These are phyloP conservation scores for Trifolium repens DNA, from an alignment of 306 rosid genomes.

Conservation along the genomic window DNA sequence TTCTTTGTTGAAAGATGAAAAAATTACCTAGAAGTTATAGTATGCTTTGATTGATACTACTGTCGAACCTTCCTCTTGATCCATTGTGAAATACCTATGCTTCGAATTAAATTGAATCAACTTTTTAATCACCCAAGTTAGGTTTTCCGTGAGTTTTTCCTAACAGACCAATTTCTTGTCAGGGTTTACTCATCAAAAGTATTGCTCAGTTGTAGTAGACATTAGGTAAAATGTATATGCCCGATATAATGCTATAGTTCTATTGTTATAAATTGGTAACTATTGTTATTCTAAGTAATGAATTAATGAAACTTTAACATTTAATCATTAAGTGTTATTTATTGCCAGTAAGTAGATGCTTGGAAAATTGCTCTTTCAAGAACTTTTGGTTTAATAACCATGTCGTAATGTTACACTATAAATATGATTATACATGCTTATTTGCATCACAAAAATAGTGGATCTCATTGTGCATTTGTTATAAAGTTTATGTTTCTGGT, in stretches of 20 bases:
- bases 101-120: conserved; percentile 11
- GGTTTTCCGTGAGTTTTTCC: conserved; percentile 11
- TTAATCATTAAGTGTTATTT: background rate
- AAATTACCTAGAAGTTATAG: background rate
- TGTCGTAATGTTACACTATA: background rate
- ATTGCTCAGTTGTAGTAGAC: conserved; percentile 4
- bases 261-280: background rate
- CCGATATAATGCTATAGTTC: background rate
- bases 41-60: conserved; percentile 3
- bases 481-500: background rate
- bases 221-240: conserved; percentile 18
- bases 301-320: conserved; percentile 5
- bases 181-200: background rate
- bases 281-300: conserved; percentile 7
- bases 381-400: conserved; percentile 5
- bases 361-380: conserved; percentile 9
- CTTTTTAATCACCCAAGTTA: background rate
- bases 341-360: background rate
- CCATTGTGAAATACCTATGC: background rate
- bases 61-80: conserved; percentile 1
- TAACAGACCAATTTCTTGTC: background rate
- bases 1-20: conserved; percentile 9
- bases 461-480: background rate
- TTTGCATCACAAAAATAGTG: background rate
- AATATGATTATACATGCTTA: background rate